Evolutionary conservation across 2,329 filamentous ascomycete genomes (phyloP).

Genomic region (Colletotrichum tropicale): DNA sequence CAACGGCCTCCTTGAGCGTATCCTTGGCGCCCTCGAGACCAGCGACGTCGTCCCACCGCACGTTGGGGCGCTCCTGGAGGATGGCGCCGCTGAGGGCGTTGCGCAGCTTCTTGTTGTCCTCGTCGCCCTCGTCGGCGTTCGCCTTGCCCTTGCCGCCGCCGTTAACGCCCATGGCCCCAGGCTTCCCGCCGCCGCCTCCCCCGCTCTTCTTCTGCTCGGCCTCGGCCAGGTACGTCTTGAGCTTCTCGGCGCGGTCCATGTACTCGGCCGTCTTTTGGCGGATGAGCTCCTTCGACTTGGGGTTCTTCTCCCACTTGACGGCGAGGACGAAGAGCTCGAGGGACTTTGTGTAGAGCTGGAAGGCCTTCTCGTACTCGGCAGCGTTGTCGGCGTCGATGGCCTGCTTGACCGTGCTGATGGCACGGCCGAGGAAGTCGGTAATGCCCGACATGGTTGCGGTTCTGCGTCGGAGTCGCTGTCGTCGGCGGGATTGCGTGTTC

Average conservation of each 20-base stretch:
- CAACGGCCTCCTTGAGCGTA: slow-evolving; percentile 95
- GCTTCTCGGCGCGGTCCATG: slow-evolving; percentile 98
- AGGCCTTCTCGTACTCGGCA: slow-evolving; percentile 96
- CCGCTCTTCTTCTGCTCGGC: slow-evolving; percentile 76
- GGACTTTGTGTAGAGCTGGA: slow-evolving; percentile 92
- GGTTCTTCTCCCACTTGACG: slow-evolving; percentile 99
- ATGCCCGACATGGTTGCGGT: slow-evolving; percentile 74
- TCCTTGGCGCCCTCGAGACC: slow-evolving; percentile 95
- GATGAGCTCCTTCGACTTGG: slow-evolving; percentile 96
- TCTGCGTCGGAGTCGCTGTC: neutral
- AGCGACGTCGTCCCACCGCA: slow-evolving; percentile 98
- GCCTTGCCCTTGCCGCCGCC: slow-evolving; percentile 64
- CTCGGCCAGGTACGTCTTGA: slow-evolving; percentile 87
- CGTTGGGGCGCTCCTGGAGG: slow-evolving; percentile 91
- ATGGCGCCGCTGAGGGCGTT: slow-evolving; percentile 92
- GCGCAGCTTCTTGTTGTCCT: slow-evolving; percentile 93
- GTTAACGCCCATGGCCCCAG: slow-evolving; percentile 69
- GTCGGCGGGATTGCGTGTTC: neutral
- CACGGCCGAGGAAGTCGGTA: slow-evolving; percentile 95
- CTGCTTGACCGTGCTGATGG: slow-evolving; percentile 96
- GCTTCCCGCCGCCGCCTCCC: slow-evolving; percentile 67
- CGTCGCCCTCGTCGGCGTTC: slow-evolving; percentile 75
- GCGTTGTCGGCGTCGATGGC: slow-evolving; percentile 96
- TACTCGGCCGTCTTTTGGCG: slow-evolving; percentile 94
- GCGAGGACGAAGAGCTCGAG: slow-evolving; percentile 99